Evolutionary conservation across 352 stramenopile species (phyloP).

Genomic region (Globisporangium emineosum): DNA sequence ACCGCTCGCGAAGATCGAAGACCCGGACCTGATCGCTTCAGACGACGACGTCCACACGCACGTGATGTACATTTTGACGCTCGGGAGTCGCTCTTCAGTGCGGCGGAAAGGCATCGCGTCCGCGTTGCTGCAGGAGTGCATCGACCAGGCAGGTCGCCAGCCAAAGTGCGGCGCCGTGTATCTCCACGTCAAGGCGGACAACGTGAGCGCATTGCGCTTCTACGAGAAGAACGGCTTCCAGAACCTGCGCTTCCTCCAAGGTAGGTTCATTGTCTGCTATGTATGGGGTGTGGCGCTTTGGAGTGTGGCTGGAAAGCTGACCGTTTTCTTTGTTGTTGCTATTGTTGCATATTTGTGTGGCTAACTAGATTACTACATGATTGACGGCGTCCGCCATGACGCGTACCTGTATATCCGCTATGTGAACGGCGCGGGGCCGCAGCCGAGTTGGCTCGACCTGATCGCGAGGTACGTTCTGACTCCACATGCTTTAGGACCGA

Average conservation of each 20-base stretch:
- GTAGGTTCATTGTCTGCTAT: slow-evolving; percentile 26
- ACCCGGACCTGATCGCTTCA: slow-evolving; percentile 49
- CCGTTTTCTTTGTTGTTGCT: slow-evolving; percentile 10
- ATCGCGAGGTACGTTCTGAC: slow-evolving; percentile 41
- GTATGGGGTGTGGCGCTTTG: not conserved
- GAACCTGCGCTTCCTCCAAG: slow-evolving; percentile 90
- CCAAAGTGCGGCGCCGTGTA: slow-evolving; percentile 90
- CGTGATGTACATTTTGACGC: slow-evolving; percentile 97
- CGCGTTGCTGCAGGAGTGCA: slow-evolving; percentile 86
- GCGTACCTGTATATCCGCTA: slow-evolving; percentile 86
- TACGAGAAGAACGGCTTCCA: slow-evolving; percentile 97
- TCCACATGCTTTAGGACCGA: not conserved
- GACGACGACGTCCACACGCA: slow-evolving; percentile 63
- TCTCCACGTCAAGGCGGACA: slow-evolving; percentile 97
- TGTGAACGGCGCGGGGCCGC: slow-evolving; percentile 68
- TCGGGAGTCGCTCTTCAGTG: slow-evolving; percentile 86
- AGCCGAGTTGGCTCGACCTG: slow-evolving; percentile 64
- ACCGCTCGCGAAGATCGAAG: slow-evolving; percentile 68
- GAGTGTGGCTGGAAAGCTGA: not conserved
- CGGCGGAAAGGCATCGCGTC: slow-evolving; percentile 89
- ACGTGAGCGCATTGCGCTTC: slow-evolving; percentile 91
- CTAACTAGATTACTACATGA: slow-evolving; percentile 80
- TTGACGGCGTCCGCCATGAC: slow-evolving; percentile 74
- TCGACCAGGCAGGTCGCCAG: slow-evolving; percentile 79
- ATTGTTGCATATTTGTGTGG: not conserved